A percentile compares a stretch with the other conserved stretches of the same genome.
These are phyloP conservation scores for Epichloe amarillans DNA, from an alignment of 2,329 filamentous ascomycete genomes.

Conservation along the genomic window DNA sequence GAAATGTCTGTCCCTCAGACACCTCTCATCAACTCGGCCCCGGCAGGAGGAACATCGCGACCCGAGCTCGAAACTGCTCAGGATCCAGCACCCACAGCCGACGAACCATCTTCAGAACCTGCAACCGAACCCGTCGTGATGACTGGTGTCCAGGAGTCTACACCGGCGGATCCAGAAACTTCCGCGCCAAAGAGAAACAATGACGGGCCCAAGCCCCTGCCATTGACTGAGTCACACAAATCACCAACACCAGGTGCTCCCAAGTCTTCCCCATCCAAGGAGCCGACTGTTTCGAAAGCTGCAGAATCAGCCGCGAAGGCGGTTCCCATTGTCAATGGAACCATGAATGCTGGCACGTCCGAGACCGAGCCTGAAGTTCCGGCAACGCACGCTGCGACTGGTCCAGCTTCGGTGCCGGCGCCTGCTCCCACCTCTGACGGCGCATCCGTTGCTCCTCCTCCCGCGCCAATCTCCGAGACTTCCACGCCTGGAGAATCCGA, in stretches of 20 bases:
- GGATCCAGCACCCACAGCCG: conserved; percentile 8
- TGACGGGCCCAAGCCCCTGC: conserved; percentile 7
- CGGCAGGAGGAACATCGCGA: conserved; percentile 21
- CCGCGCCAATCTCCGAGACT: not conserved
- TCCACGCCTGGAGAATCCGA: not conserved
- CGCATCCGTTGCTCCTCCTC: conserved; percentile 1
- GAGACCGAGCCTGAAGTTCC: not conserved
- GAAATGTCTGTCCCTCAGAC: conserved; percentile 23
- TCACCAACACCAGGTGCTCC: not conserved
- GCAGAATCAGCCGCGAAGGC: not conserved
- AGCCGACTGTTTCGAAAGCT: not conserved
- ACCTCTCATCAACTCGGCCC: conserved; percentile 21
- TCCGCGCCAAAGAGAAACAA: conserved; percentile 5
- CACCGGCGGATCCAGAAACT: conserved; percentile 9
- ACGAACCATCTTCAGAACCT: conserved; percentile 11
- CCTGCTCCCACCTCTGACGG: conserved; percentile 5
- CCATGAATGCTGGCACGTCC: not conserved
- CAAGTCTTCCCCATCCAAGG: not conserved
- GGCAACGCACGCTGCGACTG: conserved; percentile 5
- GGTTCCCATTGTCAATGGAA: not conserved
- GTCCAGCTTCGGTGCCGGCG: conserved; percentile 2
- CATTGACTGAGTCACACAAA: conserved; percentile 2
- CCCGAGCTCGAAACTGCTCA: conserved; percentile 21
- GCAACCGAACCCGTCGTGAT: conserved; percentile 15
- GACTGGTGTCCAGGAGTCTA: conserved; percentile 12